phyloP scores from a whole-genome alignment of 164 flowering plant genomes.

The Umbilicus rupestris region DNA sequence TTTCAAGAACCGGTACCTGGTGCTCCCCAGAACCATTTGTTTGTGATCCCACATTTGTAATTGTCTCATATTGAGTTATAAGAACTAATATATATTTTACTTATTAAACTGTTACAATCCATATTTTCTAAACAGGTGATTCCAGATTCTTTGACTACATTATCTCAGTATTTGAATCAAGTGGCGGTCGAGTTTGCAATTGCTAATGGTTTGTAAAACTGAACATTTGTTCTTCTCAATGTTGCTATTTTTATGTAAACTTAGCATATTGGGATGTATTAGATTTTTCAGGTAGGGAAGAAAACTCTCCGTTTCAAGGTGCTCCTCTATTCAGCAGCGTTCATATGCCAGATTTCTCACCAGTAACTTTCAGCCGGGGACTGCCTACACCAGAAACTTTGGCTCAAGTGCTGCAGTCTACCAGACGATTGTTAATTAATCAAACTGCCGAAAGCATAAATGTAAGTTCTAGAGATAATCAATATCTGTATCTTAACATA shows the following conservation, averaged over 20 bases:
- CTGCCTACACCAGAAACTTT: slow-evolving; percentile 61
- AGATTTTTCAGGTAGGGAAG: slow-evolving; percentile 26
- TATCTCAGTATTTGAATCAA: slow-evolving; percentile 52
- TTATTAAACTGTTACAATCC: background rate
- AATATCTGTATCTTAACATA: background rate
- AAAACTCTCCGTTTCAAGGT: slow-evolving; percentile 21
- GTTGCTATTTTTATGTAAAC: background rate
- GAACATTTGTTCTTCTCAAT: background rate
- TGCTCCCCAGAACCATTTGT: slow-evolving; percentile 25
- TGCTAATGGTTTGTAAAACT: slow-evolving; percentile 29
- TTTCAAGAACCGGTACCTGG: slow-evolving; percentile 11
- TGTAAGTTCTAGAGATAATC: slow-evolving; percentile 43
- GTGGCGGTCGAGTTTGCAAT: slow-evolving; percentile 46
- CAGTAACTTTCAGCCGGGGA: slow-evolving; percentile 29
- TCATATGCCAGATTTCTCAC: slow-evolving; percentile 18
- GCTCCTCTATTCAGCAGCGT: slow-evolving; percentile 17
- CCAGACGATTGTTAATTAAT: slow-evolving; percentile 49
- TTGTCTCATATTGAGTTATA: no score
- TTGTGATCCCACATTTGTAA: no score
- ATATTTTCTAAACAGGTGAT: slow-evolving; percentile 38
- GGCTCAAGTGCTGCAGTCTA: slow-evolving; percentile 58
- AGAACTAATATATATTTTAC: no score
- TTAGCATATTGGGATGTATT: slow-evolving; percentile 5
- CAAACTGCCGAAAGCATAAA: slow-evolving; percentile 47
- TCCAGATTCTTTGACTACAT: slow-evolving; percentile 75